Evolutionary conservation across 345 rosid species (phyloP).

Genomic region (Rubroshorea leprosula): DNA sequence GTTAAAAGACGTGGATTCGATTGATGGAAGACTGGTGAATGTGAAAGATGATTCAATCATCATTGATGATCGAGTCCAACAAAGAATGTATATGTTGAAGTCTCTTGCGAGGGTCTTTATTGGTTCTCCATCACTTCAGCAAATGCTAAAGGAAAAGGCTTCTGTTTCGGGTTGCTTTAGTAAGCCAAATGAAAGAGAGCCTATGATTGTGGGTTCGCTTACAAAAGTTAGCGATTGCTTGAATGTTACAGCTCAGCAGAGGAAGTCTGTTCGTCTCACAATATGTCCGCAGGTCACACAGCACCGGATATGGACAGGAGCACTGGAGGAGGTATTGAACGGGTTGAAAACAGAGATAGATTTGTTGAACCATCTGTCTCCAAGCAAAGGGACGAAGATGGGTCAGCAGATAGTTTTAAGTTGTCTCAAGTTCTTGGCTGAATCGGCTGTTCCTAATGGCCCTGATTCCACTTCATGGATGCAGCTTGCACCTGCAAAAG

Average conservation of each 20-base stretch:
- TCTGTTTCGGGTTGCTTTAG: slow-evolving; percentile 29
- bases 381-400: slow-evolving; percentile 40
- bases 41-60: slow-evolving; percentile 34
- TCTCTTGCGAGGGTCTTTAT: slow-evolving; percentile 57
- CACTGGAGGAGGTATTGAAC: slow-evolving; percentile 50
- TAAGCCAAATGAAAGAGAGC: slow-evolving; percentile 43
- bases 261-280: slow-evolving; percentile 49
- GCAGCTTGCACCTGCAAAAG: slow-evolving; percentile 45
- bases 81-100: slow-evolving; percentile 48
- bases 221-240: slow-evolving; percentile 49
- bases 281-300: slow-evolving; percentile 70
- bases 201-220: slow-evolving; percentile 48
- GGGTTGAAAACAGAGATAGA: slow-evolving; percentile 54
- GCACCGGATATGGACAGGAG: slow-evolving; percentile 63
- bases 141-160: slow-evolving; percentile 26
- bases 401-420: slow-evolving; percentile 56
- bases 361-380: slow-evolving; percentile 27
- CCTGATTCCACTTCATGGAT: slow-evolving; percentile 62
- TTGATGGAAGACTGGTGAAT: slow-evolving; percentile 50
- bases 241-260: slow-evolving; percentile 60
- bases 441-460: slow-evolving; percentile 31
- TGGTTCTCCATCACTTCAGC: slow-evolving; percentile 57
- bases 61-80: slow-evolving; percentile 29
- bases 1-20: slow-evolving; percentile 41
- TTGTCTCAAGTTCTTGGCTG: slow-evolving; percentile 57